phyloP scores from a whole-genome alignment of 352 stramenopile species.

The Phytopythium mirpurense region DNA sequence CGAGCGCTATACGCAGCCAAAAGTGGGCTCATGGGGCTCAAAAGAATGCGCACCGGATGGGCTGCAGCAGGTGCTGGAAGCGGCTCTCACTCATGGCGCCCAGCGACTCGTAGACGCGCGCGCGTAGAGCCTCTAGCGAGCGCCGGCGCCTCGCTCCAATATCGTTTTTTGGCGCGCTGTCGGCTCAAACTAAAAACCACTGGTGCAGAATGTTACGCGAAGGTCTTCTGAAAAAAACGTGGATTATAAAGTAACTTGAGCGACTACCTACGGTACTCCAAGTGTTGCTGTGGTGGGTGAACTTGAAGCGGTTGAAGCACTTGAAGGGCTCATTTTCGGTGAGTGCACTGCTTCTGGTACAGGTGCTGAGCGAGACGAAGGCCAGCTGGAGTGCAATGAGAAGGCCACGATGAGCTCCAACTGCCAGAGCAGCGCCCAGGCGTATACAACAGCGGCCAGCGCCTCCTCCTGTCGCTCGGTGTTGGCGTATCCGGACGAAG shows the following conservation, averaged over 20 bases:
- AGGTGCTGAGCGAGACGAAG: too few species aligned
- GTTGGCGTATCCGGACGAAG: too few species aligned
- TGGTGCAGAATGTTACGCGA: neutral
- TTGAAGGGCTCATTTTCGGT: too few species aligned
- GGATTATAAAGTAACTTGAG: neutral
- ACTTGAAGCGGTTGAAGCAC: too few species aligned
- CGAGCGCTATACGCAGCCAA: neutral
- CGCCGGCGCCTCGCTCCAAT: neutral
- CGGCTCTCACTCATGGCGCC: conserved; percentile 45
- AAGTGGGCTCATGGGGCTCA: neutral
- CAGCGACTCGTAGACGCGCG: neutral
- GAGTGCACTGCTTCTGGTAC: too few species aligned
- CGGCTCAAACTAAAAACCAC: neutral
- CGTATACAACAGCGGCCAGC: too few species aligned
- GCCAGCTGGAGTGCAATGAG: too few species aligned
- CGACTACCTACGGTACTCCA: too few species aligned
- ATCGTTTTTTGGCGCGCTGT: neutral
- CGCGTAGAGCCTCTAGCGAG: neutral
- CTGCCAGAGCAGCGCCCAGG: too few species aligned
- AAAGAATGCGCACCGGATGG: conserved; percentile 52
- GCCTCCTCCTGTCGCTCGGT: too few species aligned
- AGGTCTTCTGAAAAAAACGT: neutral
- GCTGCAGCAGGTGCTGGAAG: conserved; percentile 83
- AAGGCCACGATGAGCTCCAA: too few species aligned
- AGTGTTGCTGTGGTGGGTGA: too few species aligned